A percentile compares a stretch with the other conserved stretches of the same genome.
phyloP scores from a whole-genome alignment of 768 basidiomycete genomes.

The Hydnum rufescens region DNA sequence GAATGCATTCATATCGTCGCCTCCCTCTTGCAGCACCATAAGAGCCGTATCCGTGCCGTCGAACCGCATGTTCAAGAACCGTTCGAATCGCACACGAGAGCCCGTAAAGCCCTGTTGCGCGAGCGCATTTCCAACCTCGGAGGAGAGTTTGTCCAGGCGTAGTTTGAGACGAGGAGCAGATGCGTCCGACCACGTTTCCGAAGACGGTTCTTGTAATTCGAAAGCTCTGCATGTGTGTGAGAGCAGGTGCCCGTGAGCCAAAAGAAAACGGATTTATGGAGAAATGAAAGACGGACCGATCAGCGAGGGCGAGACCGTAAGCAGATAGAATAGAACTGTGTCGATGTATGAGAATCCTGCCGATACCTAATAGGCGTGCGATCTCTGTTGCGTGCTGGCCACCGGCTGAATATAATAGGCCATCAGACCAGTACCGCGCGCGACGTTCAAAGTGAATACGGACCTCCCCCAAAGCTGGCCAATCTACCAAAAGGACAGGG shows the following conservation, averaged over 20 bases:
- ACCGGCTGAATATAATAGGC: slow-evolving; percentile 23
- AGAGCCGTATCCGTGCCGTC: slow-evolving; percentile 85
- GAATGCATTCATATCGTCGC: slow-evolving; percentile 36
- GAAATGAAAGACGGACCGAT: slow-evolving; percentile 26
- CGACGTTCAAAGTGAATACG: background rate
- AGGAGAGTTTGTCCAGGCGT: slow-evolving; percentile 50
- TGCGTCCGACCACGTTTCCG: slow-evolving; percentile 48
- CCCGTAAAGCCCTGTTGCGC: slow-evolving; percentile 61
- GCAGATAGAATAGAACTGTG: slow-evolving; percentile 88
- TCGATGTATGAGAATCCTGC: slow-evolving; percentile 70
- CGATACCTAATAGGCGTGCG: slow-evolving; percentile 67
- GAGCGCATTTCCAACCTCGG: slow-evolving; percentile 46
- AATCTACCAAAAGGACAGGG: slow-evolving; percentile 25
- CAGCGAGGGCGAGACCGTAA: slow-evolving; percentile 82
- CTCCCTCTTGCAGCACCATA: slow-evolving; percentile 48
- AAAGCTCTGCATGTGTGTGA: slow-evolving; percentile 32
- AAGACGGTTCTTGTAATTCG: slow-evolving; percentile 80
- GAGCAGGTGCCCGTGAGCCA: slow-evolving; percentile 6
- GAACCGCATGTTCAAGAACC: slow-evolving; percentile 82
- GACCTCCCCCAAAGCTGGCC: slow-evolving; percentile 59
- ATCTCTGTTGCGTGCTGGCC: slow-evolving; percentile 92
- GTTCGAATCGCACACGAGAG: slow-evolving; percentile 50
- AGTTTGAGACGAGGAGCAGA: slow-evolving; percentile 34
- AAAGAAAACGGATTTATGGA: slow-evolving; percentile 8
- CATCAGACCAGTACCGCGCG: no score